A percentile compares a stretch with the other conserved stretches of the same genome.
Conservation (phyloP, 495 filamentous ascomycete species). For the Cenococcum geophilum region DNA sequence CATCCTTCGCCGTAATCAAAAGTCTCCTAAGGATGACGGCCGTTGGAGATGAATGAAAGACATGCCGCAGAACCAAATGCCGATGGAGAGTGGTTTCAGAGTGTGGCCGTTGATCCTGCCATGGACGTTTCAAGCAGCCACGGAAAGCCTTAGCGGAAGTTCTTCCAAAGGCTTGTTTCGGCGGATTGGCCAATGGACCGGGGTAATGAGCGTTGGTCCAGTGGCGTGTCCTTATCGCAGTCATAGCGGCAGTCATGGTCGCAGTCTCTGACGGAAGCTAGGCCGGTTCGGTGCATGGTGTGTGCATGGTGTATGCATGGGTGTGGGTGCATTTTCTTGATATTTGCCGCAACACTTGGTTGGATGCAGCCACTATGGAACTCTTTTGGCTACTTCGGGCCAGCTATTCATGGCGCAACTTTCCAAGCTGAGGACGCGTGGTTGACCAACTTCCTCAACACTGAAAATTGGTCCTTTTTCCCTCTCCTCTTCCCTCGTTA, state of each 20-base stretch:
- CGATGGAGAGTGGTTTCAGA: neutral
- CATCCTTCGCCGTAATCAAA: too few species aligned
- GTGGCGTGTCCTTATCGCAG: neutral
- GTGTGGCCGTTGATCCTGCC: neutral
- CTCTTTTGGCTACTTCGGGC: neutral
- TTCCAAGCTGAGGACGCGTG: neutral
- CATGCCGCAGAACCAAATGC: too few species aligned
- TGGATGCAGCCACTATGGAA: neutral
- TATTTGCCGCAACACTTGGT: neutral
- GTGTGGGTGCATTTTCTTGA: neutral
- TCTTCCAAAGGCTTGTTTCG: constrained; percentile 2
- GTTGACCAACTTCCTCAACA: neutral
- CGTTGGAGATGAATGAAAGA: too few species aligned
- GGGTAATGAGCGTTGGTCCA: neutral
- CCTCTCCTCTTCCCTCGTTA: neutral
- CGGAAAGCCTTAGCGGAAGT: neutral
- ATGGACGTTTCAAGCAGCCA: neutral
- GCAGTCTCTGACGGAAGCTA: neutral
- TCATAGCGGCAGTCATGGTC: neutral
- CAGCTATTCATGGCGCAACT: neutral
- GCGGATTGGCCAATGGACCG: constrained; percentile 1
- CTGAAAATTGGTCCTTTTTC: neutral
- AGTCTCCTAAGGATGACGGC: too few species aligned
- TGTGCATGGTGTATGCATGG: too few species aligned
- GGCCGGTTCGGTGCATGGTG: too few species aligned